These are phyloP conservation scores for Pontederia paniculata DNA, from an alignment of 176 grass and related monocot species.

Conservation along the genomic window DNA sequence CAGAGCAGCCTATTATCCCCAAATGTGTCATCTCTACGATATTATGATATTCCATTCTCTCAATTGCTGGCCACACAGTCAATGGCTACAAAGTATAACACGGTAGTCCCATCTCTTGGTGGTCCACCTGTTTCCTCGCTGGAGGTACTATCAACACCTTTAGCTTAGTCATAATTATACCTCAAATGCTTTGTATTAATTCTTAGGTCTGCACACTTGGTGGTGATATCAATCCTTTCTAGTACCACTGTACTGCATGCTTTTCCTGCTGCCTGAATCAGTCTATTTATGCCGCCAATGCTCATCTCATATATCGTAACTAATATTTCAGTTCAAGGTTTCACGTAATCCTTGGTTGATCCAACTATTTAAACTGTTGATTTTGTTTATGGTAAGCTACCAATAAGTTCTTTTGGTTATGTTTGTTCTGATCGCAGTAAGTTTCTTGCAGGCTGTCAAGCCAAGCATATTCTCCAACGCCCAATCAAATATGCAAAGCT, in stretches of 20 bases:
- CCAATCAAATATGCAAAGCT: conserved; percentile 42
- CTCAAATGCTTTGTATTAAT: background rate
- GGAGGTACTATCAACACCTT: conserved; percentile 37
- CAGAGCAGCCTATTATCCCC: conserved; percentile 53
- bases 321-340: too few species aligned
- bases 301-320: too few species aligned
- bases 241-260: too few species aligned
- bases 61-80: conserved; percentile 52
- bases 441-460: conserved; percentile 48
- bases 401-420: too few species aligned
- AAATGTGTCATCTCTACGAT: conserved; percentile 48
- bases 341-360: too few species aligned
- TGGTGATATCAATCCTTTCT: background rate
- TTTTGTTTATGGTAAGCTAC: too few species aligned
- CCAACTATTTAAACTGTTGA: too few species aligned
- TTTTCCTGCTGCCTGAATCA: too few species aligned
- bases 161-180: background rate
- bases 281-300: too few species aligned
- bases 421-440: background rate
- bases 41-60: conserved; percentile 57
- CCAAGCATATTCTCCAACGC: conserved; percentile 53
- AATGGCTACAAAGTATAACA: conserved; percentile 67
- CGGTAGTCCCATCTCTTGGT: conserved; percentile 49
- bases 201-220: background rate
- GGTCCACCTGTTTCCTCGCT: conserved; percentile 51